Percentiles rank a stretch among this genome's conserved stretches.
Evolutionary conservation across 1,284 basidiomycete genomes (phyloP).

Genomic region (Leccinum ponderosum): DNA sequence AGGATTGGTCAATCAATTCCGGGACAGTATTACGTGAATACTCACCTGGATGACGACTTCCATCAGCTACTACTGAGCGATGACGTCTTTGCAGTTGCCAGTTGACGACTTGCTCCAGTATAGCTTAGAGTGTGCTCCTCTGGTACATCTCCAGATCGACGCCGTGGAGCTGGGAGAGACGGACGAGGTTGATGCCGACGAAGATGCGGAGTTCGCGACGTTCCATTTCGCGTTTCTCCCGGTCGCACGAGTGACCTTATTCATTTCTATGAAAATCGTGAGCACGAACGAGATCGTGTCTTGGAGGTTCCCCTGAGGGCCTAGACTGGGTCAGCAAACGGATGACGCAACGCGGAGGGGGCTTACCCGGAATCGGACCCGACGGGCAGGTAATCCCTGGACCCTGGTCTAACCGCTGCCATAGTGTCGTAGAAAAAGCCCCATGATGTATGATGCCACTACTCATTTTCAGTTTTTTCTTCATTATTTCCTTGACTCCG

Average conservation of each 20-base stretch:
- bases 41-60: no score
- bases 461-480: slow-evolving; percentile 99
- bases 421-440: slow-evolving; percentile 79
- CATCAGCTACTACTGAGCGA: no score
- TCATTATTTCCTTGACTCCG: slow-evolving; percentile 93
- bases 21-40: no score
- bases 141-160: no score
- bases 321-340: slow-evolving; percentile 31
- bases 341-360: background rate
- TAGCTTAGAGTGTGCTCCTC: slow-evolving; percentile 61
- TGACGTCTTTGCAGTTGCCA: slow-evolving; percentile 40
- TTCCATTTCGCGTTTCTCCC: slow-evolving; percentile 52
- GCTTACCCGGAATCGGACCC: slow-evolving; percentile 79
- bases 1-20: no score
- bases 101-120: slow-evolving; percentile 93
- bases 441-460: no score
- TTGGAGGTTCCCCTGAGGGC: no score
- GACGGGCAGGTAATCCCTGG: slow-evolving; percentile 72
- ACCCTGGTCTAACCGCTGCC: slow-evolving; percentile 90
- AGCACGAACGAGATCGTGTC: no score
- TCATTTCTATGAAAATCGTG: no score
- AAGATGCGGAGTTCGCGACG: slow-evolving; percentile 90
- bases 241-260: no score
- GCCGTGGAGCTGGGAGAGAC: slow-evolving; percentile 91
- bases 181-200: slow-evolving; percentile 94